Conservation (phyloP, 768 basidiomycete genomes). For the Imleria badia region DNA sequence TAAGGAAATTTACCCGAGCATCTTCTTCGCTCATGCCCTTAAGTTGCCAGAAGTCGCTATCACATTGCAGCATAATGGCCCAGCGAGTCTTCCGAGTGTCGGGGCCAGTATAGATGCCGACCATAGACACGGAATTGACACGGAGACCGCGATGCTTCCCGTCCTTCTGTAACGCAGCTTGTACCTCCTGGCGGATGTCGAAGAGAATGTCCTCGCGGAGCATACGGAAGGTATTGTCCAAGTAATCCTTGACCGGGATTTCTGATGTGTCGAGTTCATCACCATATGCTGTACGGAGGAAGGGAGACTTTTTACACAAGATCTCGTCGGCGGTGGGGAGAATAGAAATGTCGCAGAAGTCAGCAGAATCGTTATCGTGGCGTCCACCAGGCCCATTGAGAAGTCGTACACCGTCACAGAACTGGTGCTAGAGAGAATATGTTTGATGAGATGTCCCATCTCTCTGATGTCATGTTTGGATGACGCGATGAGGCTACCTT, state of each 20-base stretch:
- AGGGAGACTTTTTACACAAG: constrained; percentile 43
- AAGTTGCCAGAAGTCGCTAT: constrained; percentile 36
- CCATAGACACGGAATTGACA: constrained; percentile 32
- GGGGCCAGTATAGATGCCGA: constrained; percentile 36
- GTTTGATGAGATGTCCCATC: constrained; percentile 41
- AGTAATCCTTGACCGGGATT: constrained; percentile 40
- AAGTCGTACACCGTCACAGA: constrained; percentile 13
- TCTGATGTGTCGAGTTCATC: constrained; percentile 20
- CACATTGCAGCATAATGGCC: constrained; percentile 40
- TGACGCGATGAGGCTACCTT: constrained; percentile 25
- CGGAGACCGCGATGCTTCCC: constrained; percentile 36
- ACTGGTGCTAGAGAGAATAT: constrained; percentile 30
- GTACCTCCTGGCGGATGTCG: constrained; percentile 54
- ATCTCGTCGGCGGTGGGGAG: constrained; percentile 65
- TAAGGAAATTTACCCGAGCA: constrained; percentile 35
- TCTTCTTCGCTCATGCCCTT: constrained; percentile 22
- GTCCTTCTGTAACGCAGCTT: constrained; percentile 38
- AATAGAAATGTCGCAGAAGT: constrained; percentile 58
- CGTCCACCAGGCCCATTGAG: constrained; percentile 53
- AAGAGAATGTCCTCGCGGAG: constrained; percentile 63
- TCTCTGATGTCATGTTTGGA: constrained; percentile 26
- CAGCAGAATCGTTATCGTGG: constrained; percentile 64
- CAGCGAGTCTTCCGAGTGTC: constrained; percentile 33
- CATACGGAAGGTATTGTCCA: constrained; percentile 67
- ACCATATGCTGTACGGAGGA: constrained; percentile 41